phyloP scores from a whole-genome alignment of 352 stramenopile genomes.

The Phytophthora palmivora region DNA sequence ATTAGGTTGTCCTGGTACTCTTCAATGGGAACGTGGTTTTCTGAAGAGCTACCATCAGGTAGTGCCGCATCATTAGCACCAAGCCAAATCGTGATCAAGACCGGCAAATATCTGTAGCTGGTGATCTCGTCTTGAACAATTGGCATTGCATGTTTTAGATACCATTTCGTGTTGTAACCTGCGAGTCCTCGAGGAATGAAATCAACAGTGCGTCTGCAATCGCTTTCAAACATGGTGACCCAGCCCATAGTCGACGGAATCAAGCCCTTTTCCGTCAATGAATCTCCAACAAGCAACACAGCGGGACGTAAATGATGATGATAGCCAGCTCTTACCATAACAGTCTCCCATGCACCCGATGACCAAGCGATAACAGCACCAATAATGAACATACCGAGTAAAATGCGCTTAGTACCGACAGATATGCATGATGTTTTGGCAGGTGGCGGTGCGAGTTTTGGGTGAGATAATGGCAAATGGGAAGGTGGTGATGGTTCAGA shows the following conservation, averaged over 20 bases:
- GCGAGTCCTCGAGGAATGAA: conserved; percentile 54
- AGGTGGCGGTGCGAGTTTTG: background rate
- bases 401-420: conserved; percentile 19
- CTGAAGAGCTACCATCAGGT: conserved; percentile 21
- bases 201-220: conserved; percentile 52
- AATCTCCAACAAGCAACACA: conserved; percentile 59
- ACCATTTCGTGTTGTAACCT: conserved; percentile 64
- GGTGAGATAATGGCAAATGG: background rate
- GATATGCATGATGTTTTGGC: conserved; percentile 2
- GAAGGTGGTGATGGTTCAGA: conserved; percentile 6
- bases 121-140: conserved; percentile 42
- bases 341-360: conserved; percentile 22
- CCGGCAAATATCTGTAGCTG: conserved; percentile 21
- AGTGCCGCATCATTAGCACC: conserved; percentile 69
- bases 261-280: conserved; percentile 55
- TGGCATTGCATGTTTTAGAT: conserved; percentile 37
- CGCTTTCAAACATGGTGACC: conserved; percentile 40
- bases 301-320: conserved; percentile 28
- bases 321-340: background rate
- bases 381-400: conserved; percentile 16
- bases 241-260: conserved; percentile 50
- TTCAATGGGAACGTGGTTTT: conserved; percentile 53
- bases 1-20: conserved; percentile 51
- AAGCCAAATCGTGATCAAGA: conserved; percentile 58
- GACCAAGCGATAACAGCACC: conserved; percentile 32